Percentiles rank a stretch among this genome's conserved stretches.
Evolutionary conservation across 2,329 filamentous ascomycete species (phyloP).

Genomic region (Paraconiothyrium sp.): DNA sequence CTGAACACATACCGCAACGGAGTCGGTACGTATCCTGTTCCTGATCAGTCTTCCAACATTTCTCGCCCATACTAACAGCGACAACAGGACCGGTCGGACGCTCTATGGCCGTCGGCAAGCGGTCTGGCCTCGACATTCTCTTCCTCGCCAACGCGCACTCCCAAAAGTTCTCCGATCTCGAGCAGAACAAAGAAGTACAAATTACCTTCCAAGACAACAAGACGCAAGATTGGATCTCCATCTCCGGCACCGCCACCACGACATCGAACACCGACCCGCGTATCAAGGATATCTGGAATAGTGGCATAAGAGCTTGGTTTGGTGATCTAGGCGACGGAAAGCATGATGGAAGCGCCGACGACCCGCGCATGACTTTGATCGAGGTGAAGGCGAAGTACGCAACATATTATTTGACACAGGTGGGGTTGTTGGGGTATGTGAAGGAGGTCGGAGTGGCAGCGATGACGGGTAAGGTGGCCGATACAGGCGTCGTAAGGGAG

Average conservation of each 20-base stretch:
- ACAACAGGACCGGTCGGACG: conserved; percentile 52
- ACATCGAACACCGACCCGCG: conserved; percentile 56
- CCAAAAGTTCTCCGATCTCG: conserved; percentile 58
- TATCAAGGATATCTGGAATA: conserved; percentile 59
- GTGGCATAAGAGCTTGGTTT: conserved; percentile 57
- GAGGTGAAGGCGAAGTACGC: conserved; percentile 53
- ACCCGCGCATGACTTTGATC: conserved; percentile 58
- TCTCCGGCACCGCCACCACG: conserved; percentile 56
- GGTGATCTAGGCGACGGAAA: conserved; percentile 61
- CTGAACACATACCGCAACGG: conserved; percentile 54
- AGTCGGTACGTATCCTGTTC: conserved; percentile 42
- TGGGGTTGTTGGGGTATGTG: conserved; percentile 47
- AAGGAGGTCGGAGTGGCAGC: conserved; percentile 53
- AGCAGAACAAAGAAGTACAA: conserved; percentile 53
- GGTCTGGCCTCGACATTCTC: conserved; percentile 62
- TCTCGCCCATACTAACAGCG: conserved; percentile 16
- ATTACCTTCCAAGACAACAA: conserved; percentile 59
- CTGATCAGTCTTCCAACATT: neutral
- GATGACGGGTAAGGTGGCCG: conserved; percentile 50
- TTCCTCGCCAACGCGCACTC: conserved; percentile 60
- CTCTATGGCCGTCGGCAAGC: conserved; percentile 64
- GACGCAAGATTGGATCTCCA: conserved; percentile 59
- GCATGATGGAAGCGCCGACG: conserved; percentile 56
- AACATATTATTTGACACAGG: conserved; percentile 50
- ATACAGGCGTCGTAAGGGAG: conserved; percentile 55